Percentiles rank a stretch among this genome's conserved stretches.
Conservation (phyloP, 352 stramenopile genomes). For the Phytopythium sindhum region DNA sequence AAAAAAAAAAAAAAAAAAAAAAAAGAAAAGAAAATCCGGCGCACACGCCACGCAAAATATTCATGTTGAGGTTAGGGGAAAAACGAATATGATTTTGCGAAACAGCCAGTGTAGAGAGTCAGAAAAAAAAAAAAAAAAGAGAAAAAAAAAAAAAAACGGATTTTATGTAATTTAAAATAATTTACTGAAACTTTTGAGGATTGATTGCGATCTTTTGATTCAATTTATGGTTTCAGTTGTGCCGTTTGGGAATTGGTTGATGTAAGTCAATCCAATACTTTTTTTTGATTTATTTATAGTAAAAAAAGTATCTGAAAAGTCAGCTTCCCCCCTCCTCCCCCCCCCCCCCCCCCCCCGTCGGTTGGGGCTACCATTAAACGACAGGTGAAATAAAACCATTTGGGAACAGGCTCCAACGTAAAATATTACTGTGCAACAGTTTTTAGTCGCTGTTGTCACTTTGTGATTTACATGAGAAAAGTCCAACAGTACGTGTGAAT, state of each 20-base stretch:
- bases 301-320: no score
- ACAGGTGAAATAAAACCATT: background rate
- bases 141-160: constrained; percentile 2
- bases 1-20: no score
- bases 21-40: no score
- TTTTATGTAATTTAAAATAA: background rate
- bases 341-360: no score
- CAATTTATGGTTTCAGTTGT: background rate
- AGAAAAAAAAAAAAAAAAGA: no score
- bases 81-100: background rate
- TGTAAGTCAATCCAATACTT: background rate
- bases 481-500: no score
- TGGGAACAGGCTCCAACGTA: no score
- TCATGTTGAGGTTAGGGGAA: constrained; percentile 9
- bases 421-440: no score
- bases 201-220: background rate
- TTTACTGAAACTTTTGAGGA: background rate
- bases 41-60: constrained; percentile 6
- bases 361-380: background rate
- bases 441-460: no score
- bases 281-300: no score
- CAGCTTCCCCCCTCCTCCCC: no score
- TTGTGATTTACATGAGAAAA: no score
- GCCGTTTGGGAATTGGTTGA: background rate
- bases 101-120: background rate